phyloP scores from a whole-genome alignment of 306 rosid species.

The Pterocarpus macrocarpus region DNA sequence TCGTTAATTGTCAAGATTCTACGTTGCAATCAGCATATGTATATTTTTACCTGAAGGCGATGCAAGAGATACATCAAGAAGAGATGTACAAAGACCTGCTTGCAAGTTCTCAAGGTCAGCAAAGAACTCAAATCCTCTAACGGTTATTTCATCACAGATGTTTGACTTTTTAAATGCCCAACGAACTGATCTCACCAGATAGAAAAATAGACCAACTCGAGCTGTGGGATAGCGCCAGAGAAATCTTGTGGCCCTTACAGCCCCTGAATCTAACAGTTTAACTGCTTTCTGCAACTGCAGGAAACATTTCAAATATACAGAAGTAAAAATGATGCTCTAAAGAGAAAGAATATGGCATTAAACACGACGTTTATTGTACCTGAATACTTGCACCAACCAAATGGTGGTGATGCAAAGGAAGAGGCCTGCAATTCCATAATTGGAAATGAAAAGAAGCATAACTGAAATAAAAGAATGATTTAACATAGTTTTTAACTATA shows the following conservation, averaged over 20 bases:
- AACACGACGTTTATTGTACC: conserved; percentile 53
- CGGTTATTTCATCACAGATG: conserved; percentile 19
- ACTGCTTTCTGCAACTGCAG: conserved; percentile 80
- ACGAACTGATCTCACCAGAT: conserved; percentile 69
- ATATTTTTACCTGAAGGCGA: conserved; percentile 82
- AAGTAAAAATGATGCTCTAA: conserved; percentile 18
- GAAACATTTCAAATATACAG: conserved; percentile 26
- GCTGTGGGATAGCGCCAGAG: conserved; percentile 90
- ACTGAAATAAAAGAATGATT: too few relatives aligned
- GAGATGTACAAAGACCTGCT: conserved; percentile 95
- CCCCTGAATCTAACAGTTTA: conserved; percentile 74
- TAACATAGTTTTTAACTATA: neutral
- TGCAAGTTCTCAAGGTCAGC: conserved; percentile 52
- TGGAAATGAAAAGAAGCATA: conserved; percentile 21
- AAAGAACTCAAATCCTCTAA: conserved; percentile 29
- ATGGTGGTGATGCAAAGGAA: conserved; percentile 91
- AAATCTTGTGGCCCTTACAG: conserved; percentile 82
- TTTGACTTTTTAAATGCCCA: conserved; percentile 8
- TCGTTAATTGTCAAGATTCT: conserved; percentile 1
- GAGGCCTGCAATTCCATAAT: conserved; percentile 69
- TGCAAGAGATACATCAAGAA: conserved; percentile 97
- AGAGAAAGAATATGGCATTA: neutral
- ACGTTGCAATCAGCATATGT: neutral
- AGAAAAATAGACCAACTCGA: conserved; percentile 77
- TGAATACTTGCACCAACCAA: conserved; percentile 85